A percentile compares a stretch with the other conserved stretches of the same genome.
phyloP scores from a whole-genome alignment of 2,329 filamentous ascomycete species.

The Colletotrichum cordylinicola region DNA sequence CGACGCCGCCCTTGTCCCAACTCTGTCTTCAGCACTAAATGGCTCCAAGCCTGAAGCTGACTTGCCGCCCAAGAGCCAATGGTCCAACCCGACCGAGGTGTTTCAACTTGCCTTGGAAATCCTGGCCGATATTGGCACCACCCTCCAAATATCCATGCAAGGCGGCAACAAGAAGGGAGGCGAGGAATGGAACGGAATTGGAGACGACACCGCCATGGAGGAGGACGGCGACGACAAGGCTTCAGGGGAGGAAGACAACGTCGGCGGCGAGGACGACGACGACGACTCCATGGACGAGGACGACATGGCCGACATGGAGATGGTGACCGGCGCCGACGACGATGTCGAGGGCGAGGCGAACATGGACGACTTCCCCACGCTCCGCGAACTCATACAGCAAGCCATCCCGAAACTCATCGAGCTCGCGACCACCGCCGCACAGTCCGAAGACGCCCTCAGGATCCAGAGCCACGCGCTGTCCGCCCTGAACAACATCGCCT shows the following conservation, averaged over 20 bases:
- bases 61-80: slow-evolving; percentile 34
- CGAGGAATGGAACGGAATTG: slow-evolving; percentile 44
- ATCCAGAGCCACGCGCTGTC: slow-evolving; percentile 62
- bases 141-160: slow-evolving; percentile 57
- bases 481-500: slow-evolving; percentile 71
- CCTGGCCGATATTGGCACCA: slow-evolving; percentile 68
- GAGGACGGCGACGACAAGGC: slow-evolving; percentile 37
- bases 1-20: slow-evolving; percentile 56
- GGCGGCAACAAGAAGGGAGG: slow-evolving; percentile 37
- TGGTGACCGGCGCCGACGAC: slow-evolving; percentile 59
- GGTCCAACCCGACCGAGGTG: slow-evolving; percentile 49
- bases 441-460: slow-evolving; percentile 44
- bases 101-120: slow-evolving; percentile 65
- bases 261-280: slow-evolving; percentile 43
- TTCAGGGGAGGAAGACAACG: slow-evolving; percentile 39
- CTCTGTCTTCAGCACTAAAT: slow-evolving; percentile 45
- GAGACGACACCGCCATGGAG: slow-evolving; percentile 43
- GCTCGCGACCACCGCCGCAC: slow-evolving; percentile 45
- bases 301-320: slow-evolving; percentile 69
- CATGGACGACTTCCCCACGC: slow-evolving; percentile 59
- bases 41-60: slow-evolving; percentile 31
- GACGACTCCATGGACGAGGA: slow-evolving; percentile 60
- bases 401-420: slow-evolving; percentile 57
- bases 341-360: slow-evolving; percentile 46
- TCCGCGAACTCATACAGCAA: slow-evolving; percentile 51